phyloP scores from a whole-genome alignment of 2,329 filamentous ascomycete genomes.

The Aspergillus pseudoterreus region DNA sequence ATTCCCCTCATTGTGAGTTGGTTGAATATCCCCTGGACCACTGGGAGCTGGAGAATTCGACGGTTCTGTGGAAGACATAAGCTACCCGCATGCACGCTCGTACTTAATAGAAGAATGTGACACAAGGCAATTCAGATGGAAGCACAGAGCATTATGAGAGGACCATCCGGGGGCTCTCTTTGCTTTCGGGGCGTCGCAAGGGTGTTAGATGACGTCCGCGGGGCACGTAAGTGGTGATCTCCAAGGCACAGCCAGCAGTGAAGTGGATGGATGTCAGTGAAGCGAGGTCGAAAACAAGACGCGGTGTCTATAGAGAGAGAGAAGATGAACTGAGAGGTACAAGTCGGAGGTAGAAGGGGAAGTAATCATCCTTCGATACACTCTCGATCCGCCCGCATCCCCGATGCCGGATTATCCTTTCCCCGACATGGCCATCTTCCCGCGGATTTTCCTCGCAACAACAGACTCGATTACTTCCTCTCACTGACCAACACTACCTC shows the following conservation, averaged over 20 bases:
- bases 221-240: background rate
- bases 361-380: background rate
- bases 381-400: background rate
- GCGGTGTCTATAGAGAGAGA: background rate
- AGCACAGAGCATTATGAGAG: conserved; percentile 24
- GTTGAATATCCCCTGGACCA: conserved; percentile 22
- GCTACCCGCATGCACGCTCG: conserved; percentile 41
- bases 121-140: conserved; percentile 16
- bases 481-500: background rate
- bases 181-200: background rate
- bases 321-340: background rate
- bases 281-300: no score
- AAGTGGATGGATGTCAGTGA: background rate
- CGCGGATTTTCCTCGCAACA: background rate
- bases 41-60: conserved; percentile 20
- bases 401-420: background rate
- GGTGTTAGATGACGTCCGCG: background rate
- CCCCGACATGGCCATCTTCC: background rate
- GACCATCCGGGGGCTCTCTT: background rate
- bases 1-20: conserved; percentile 16
- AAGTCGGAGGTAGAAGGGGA: background rate
- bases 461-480: background rate
- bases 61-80: conserved; percentile 33
- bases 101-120: background rate
- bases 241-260: background rate